Evolutionary conservation across 345 rosid genomes (phyloP).

Genomic region (Arabidopsis thaliana): TAIR10.1 NC_003074.8:19969501-19970000

Average conservation of each 20-base stretch:
- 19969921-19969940: slow-evolving; percentile 85
- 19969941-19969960: slow-evolving; percentile 77
- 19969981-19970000: slow-evolving; percentile 3
- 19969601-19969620: slow-evolving; percentile 67
- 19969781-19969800: slow-evolving; percentile 91
- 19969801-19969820: slow-evolving; percentile 94
- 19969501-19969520: slow-evolving; percentile 82
- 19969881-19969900: slow-evolving; percentile 60
- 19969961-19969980: slow-evolving; percentile 65
- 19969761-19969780: slow-evolving; percentile 97
- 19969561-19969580: slow-evolving; percentile 70
- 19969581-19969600: slow-evolving; percentile 81
- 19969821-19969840: slow-evolving; percentile 79
- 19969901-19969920: slow-evolving; percentile 81
- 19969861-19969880: slow-evolving; percentile 50
- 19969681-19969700: slow-evolving; percentile 18
- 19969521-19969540: slow-evolving; percentile 69
- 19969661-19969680: neutral
- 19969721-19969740: slow-evolving; percentile 56
- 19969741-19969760: slow-evolving; percentile 97
- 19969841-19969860: slow-evolving; percentile 55
- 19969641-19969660: neutral
- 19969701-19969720: slow-evolving; percentile 51
- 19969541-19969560: slow-evolving; percentile 74
- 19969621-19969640: slow-evolving; percentile 58